Conservation (phyloP, 257 asterid species). For the Plantago elongata region DNA sequence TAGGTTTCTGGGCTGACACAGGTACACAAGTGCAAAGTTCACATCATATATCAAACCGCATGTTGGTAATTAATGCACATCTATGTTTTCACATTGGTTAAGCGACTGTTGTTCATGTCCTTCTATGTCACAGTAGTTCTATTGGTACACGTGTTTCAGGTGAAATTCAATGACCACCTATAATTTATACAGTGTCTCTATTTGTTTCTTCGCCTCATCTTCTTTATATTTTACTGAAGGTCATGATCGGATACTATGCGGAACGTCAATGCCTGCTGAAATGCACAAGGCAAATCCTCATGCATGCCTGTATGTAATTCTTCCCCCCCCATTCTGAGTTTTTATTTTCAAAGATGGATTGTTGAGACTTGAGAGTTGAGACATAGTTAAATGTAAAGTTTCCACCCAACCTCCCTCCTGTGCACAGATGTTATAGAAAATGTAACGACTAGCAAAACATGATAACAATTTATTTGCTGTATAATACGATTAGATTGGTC, state of each 20-base stretch:
- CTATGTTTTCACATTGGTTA: neutral
- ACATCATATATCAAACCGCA: neutral
- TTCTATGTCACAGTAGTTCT: neutral
- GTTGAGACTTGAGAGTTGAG: neutral
- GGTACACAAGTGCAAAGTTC: neutral
- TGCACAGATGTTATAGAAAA: too few species aligned
- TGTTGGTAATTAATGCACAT: neutral
- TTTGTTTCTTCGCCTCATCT: conserved; percentile 6
- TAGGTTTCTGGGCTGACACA: neutral
- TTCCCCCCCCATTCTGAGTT: conserved; percentile 20
- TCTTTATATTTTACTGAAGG: conserved; percentile 39
- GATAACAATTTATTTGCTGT: too few species aligned
- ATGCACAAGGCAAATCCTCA: conserved; percentile 77
- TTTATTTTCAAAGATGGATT: conserved; percentile 8
- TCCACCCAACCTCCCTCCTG: neutral
- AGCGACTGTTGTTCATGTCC: neutral
- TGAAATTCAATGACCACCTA: conserved; percentile 15
- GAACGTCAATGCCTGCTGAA: conserved; percentile 90
- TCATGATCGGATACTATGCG: conserved; percentile 63
- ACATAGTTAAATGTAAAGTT: conserved; percentile 12
- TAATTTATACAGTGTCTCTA: neutral
- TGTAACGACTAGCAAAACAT: too few species aligned
- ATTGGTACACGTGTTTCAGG: conserved; percentile 7
- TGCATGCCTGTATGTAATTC: conserved; percentile 67
- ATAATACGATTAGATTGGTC: too few species aligned